Evolutionary conservation across 1,139 yeast species (phyloP), one percentile per base, ranked within the genome.

Genomic region (Yamadazyma atmosphaerica): DNA sequence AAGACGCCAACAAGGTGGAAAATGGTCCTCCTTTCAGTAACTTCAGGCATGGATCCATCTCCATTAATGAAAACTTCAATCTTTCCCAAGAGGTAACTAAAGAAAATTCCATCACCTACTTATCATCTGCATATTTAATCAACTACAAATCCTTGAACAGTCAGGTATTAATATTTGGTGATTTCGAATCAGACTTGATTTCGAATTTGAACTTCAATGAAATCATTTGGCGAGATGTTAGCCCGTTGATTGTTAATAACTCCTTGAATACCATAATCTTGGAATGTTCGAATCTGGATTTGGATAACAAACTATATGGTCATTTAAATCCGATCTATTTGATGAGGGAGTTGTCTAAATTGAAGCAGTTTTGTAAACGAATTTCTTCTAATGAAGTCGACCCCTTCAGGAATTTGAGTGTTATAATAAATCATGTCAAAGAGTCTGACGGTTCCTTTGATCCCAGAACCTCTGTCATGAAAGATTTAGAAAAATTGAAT

Each of bases 371-470:
- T 49, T 54, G 37, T 28, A 34, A 22, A 48, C 13, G 24, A 7
- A 10, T 12, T 15, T n/a, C 19, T 16, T 16, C 19, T 7, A 8
- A n/a, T 10, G 14, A 34, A 7, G 19, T 12, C 9, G 36, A 23
- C 16, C 17, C 34, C 6, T 51, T 41, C 51, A 17, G 32, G 41
- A 48, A 48, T 14, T 54, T 88, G 12, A 69, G 79, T 29, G 62
- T 87, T 3, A 61, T 86, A 1, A 70, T 88, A 2, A 81, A 83
- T 4, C 97, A 88, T 54, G 79, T 88, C 23, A 88, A 88, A 56
- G 89, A 83, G 51, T 60, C 68, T 4, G 30, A 48, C 46, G 38
- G 54, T 36, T 13, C 38, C 33, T 32, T 27, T 13, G 87, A 84
- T 52, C 90, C 92, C 4, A 62, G 88, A 38, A 57, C 60, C 37